Evolutionary conservation across 2,329 filamentous ascomycete species (phyloP), one percentile per base, ranked within the genome.

Genomic region (Pyricularia pennisetigena): DNA sequence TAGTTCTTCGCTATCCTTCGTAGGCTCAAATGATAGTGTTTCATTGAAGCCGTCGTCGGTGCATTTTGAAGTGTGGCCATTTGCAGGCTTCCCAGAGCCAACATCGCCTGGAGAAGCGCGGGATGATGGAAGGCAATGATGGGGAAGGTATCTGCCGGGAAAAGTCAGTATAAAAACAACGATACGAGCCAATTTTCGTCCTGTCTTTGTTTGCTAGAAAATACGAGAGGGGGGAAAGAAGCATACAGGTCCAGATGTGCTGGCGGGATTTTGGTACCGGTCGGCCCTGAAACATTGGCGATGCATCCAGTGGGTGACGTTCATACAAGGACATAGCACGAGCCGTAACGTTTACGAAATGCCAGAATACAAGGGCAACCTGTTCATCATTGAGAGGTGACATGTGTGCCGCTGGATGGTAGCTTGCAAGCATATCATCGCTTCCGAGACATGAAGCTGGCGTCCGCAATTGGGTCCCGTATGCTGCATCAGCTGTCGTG

Each of bases 331-430:
- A 97, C 75, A 98, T 86, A 71, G 87, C 91, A 0, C 93, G 92
- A 0, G 90, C 94, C 2, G 93, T 97, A 7, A 95, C 90, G 72
- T 93, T 90, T 64, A 98, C 88, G 76, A 97, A 98, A 78, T 98
- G 93, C 76, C 90, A 90, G 76, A 98, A 98, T 7, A 97, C 88
- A 32, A 89, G 86, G 16, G 92, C 90, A 12, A 92, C 94, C 71
- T 90, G 89, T 2, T 88, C 85, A 71, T 97, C 93, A 72, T 89
- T 91, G 30, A 97, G 80, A 35, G 95, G 94, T 57, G 89, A 90
- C 35, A 86, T 86, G 26, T 83, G 79, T 4, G 87, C 84, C 0
- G 87, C 86, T 5, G 90, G 89, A 59, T 84, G 82, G 72, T 94
- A 93, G 2, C 85, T 87, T 16, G 87, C 83, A 64, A 93, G 81